Percentiles rank a stretch among this genome's conserved stretches.
phyloP scores from a whole-genome alignment of 345 rosid species.

The Citrus sinensis region DNA sequence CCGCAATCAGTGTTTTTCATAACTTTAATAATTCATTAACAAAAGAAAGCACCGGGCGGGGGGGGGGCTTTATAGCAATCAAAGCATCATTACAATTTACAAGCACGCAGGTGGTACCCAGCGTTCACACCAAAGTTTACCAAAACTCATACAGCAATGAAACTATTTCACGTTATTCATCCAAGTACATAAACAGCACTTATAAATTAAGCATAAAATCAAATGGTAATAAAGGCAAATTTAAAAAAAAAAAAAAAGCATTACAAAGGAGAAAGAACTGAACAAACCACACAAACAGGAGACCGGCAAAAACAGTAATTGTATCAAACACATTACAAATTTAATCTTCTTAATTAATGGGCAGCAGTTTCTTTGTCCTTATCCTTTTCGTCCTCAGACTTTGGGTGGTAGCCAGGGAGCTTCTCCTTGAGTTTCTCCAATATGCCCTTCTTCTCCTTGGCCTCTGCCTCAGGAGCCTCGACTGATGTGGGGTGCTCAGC shows the following conservation, averaged over 20 bases:
- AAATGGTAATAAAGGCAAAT: background rate
- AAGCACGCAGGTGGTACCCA: background rate
- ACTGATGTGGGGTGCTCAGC: background rate
- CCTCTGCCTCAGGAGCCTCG: constrained; percentile 21
- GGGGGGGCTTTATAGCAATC: background rate
- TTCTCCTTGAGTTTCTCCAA: constrained; percentile 90
- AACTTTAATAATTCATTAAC: background rate
- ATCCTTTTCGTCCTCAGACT: constrained; percentile 42
- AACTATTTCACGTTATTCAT: background rate
- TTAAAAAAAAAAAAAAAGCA: background rate
- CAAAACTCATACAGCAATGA: background rate
- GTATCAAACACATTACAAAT: background rate
- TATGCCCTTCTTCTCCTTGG: constrained; percentile 71
- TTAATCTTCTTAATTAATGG: constrained; percentile 9
- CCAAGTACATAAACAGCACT: background rate
- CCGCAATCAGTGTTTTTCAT: background rate
- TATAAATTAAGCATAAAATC: background rate
- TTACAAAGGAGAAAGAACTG: background rate
- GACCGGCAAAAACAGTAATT: background rate
- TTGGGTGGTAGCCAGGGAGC: constrained; percentile 78
- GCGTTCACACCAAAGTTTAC: background rate
- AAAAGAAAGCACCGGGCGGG: background rate
- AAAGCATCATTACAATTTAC: background rate
- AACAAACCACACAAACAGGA: constrained; percentile 4
- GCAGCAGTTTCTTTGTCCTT: constrained; percentile 29